Conservation (phyloP, 108 stramenopile species). For the Phaeodactylum tricornutum region DNA sequence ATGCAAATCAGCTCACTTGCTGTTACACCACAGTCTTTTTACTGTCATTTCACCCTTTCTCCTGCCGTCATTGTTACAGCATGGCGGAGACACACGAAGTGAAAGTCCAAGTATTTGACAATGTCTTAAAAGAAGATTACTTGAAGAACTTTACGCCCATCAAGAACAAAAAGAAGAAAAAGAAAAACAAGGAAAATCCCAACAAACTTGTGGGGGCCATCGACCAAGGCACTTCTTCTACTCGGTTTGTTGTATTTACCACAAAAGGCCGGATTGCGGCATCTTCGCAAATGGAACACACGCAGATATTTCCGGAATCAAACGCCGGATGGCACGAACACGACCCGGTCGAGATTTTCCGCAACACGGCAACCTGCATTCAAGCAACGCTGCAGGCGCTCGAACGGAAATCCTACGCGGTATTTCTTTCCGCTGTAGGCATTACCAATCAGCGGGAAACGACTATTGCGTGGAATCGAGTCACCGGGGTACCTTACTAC, state of each 20-base stretch:
- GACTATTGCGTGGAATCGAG: constrained; percentile 87
- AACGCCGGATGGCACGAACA: constrained; percentile 89
- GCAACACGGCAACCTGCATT: constrained; percentile 37
- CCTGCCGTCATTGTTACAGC: too few relatives aligned
- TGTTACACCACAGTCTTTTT: too few relatives aligned
- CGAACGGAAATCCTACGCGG: constrained; percentile 8
- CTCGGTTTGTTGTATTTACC: constrained; percentile 87
- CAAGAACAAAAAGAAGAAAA: neutral
- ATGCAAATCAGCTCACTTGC: too few relatives aligned
- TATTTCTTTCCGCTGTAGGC: constrained; percentile 65
- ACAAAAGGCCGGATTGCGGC: constrained; percentile 58
- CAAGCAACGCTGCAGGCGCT: constrained; percentile 29
- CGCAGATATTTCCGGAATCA: constrained; percentile 70
- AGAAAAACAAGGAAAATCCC: neutral
- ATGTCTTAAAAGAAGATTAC: constrained; percentile 1
- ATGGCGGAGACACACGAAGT: neutral
- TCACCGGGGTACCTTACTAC: constrained; percentile 87
- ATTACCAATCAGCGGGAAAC: constrained; percentile 99
- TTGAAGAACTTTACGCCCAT: neutral
- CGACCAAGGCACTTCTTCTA: constrained; percentile 95
- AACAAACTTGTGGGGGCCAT: constrained; percentile 68
- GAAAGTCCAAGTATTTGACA: constrained; percentile 6
- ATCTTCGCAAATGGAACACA: constrained; percentile 82
- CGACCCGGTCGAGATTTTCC: constrained; percentile 87
- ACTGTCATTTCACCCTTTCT: too few relatives aligned